phyloP scores from a whole-genome alignment of 2,329 filamentous ascomycete species.

The Neoascochyta sp. region DNA sequence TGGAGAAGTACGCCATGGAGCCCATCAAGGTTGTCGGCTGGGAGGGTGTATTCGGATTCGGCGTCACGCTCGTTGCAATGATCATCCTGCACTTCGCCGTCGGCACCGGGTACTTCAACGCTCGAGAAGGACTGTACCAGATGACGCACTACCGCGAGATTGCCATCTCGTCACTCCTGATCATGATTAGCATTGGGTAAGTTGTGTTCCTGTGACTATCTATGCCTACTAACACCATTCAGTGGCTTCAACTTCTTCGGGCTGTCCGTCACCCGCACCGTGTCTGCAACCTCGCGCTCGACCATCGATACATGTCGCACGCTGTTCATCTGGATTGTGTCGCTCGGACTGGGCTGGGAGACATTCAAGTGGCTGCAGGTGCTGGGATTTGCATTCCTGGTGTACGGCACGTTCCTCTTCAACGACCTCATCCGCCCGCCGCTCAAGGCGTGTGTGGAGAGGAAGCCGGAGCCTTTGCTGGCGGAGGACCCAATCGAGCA shows the following conservation, averaged over 20 bases:
- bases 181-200: conserved; percentile 97
- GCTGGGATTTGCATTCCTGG: conserved; percentile 77
- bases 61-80: conserved; percentile 75
- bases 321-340: conserved; percentile 96
- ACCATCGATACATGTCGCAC: conserved; percentile 98
- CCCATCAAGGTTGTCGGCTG: conserved; percentile 91
- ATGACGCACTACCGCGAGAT: conserved; percentile 70
- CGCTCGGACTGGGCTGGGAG: conserved; percentile 91
- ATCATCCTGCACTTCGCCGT: conserved; percentile 72
- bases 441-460: conserved; percentile 60
- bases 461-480: conserved; percentile 60
- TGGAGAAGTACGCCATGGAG: conserved; percentile 74
- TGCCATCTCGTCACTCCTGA: conserved; percentile 73
- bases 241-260: conserved; percentile 99
- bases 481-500: conserved; percentile 85
- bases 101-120: conserved; percentile 86
- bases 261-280: conserved; percentile 80
- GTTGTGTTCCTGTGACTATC: conserved; percentile 28
- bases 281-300: conserved; percentile 88
- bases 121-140: conserved; percentile 77
- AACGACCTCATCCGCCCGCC: conserved; percentile 90
- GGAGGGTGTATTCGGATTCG: conserved; percentile 91
- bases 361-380: conserved; percentile 97
- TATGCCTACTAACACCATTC: conserved; percentile 10
- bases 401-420: conserved; percentile 96